phyloP scores from a whole-genome alignment of 192 early-diverging fungal species.

The Mortierella claussenii region DNA sequence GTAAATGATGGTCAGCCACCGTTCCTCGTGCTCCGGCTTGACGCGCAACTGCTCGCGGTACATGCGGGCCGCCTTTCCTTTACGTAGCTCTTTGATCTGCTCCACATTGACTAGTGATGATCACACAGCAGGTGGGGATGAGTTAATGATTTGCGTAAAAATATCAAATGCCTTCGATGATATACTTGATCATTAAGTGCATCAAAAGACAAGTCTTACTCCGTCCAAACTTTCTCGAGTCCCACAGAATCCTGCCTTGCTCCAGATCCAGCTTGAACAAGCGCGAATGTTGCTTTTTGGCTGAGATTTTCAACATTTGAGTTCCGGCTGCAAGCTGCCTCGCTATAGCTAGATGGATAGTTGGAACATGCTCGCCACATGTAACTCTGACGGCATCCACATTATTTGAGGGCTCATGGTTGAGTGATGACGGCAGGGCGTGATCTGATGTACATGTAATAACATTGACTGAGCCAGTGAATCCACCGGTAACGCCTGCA shows the following conservation, averaged over 20 bases:
- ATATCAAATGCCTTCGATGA: too few relatives aligned
- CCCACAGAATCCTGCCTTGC: conserved; percentile 56
- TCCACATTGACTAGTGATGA: conserved; percentile 56
- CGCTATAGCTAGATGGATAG: conserved; percentile 10
- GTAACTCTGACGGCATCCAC: conserved; percentile 3
- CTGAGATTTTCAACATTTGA: conserved; percentile 52
- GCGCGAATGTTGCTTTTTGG: conserved; percentile 52
- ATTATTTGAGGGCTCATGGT: background rate
- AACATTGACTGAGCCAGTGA: background rate
- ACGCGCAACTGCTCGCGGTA: conserved; percentile 53
- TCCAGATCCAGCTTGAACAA: conserved; percentile 57
- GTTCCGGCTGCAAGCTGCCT: conserved; percentile 44
- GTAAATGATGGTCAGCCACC: conserved; percentile 58
- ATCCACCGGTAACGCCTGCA: background rate
- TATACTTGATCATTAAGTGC: too few relatives aligned
- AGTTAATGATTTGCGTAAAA: too few relatives aligned
- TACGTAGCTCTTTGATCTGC: conserved; percentile 57
- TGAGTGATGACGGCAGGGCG: too few relatives aligned
- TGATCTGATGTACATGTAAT: background rate
- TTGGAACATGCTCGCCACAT: background rate
- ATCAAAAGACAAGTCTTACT: conserved; percentile 44
- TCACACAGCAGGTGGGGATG: conserved; percentile 12
- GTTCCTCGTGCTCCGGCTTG: conserved; percentile 43
- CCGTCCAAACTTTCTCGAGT: conserved; percentile 57
- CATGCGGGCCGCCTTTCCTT: conserved; percentile 53